Conservation (phyloP, 441 rosid genomes). For the Erodium trifolium region DNA sequence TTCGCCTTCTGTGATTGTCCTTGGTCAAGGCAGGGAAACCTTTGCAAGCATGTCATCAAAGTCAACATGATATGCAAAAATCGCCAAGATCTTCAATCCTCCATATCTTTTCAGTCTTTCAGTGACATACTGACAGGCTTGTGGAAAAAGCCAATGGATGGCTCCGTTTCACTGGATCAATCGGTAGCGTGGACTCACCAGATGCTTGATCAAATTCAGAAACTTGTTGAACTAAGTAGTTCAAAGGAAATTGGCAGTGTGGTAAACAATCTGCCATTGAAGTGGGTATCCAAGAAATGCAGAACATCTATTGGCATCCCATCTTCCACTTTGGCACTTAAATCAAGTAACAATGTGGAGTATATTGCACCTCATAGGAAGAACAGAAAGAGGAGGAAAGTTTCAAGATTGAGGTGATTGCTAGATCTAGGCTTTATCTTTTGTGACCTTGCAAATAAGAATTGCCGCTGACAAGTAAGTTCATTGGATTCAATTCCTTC, state of each 20-base stretch:
- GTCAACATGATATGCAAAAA: constrained; percentile 59
- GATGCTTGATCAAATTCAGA: constrained; percentile 70
- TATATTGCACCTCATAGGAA: constrained; percentile 20
- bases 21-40: constrained; percentile 86
- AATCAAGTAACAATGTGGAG: constrained; percentile 26
- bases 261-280: constrained; percentile 53
- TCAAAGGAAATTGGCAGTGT: constrained; percentile 45
- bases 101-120: constrained; percentile 62
- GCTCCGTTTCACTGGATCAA: constrained; percentile 51
- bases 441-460: not conserved
- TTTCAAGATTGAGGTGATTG: constrained; percentile 38
- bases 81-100: constrained; percentile 32
- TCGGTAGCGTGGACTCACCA: constrained; percentile 66
- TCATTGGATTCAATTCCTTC: too few relatives aligned
- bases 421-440: not conserved
- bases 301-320: constrained; percentile 75
- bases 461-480: not conserved
- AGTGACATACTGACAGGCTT: constrained; percentile 41
- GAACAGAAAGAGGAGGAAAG: constrained; percentile 36
- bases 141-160: constrained; percentile 61
- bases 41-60: constrained; percentile 91
- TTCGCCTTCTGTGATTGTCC: constrained; percentile 87
- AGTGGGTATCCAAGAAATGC: constrained; percentile 70
- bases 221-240: constrained; percentile 48
- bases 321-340: constrained; percentile 33